phyloP scores from a whole-genome alignment of 2,329 filamentous ascomycete genomes.

The Fusarium nelsonii region DNA sequence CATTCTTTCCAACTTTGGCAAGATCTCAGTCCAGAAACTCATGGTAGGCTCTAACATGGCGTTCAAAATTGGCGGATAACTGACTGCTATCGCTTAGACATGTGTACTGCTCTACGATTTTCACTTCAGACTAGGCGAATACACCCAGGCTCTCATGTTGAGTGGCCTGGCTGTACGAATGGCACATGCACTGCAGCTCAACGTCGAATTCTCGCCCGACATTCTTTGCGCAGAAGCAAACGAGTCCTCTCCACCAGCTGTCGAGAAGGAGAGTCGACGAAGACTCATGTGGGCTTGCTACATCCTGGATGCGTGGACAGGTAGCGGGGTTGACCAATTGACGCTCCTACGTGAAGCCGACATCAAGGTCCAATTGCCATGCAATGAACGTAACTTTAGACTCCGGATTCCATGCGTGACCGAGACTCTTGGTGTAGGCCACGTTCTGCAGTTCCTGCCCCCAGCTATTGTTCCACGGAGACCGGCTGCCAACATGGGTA shows the following conservation, averaged over 20 bases:
- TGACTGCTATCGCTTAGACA: constrained; percentile 45
- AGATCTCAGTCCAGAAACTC: constrained; percentile 55
- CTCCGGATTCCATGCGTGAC: constrained; percentile 57
- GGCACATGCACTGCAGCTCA: constrained; percentile 58
- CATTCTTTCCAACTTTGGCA: constrained; percentile 55
- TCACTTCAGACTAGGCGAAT: constrained; percentile 56
- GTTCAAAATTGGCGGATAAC: neutral
- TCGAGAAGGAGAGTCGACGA: constrained; percentile 55
- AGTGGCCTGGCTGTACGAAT: constrained; percentile 58
- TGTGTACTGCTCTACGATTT: constrained; percentile 57
- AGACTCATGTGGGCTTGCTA: constrained; percentile 60
- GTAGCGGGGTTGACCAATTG: constrained; percentile 56
- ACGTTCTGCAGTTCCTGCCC: constrained; percentile 56
- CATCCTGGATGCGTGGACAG: constrained; percentile 57
- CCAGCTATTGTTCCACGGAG: constrained; percentile 56
- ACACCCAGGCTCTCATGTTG: constrained; percentile 57
- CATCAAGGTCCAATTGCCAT: constrained; percentile 58
- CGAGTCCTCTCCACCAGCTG: constrained; percentile 51
- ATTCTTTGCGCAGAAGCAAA: constrained; percentile 54
- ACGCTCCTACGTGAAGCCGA: constrained; percentile 56
- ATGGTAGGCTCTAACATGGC: constrained; percentile 52
- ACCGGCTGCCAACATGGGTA: constrained; percentile 58
- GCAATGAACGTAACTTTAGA: constrained; percentile 58
- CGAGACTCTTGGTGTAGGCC: constrained; percentile 56
- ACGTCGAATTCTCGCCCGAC: constrained; percentile 54